Percentiles rank a stretch among this genome's conserved stretches.
phyloP scores from a whole-genome alignment of 805 yeast genomes.

The Saccharomycopsis vini region DNA sequence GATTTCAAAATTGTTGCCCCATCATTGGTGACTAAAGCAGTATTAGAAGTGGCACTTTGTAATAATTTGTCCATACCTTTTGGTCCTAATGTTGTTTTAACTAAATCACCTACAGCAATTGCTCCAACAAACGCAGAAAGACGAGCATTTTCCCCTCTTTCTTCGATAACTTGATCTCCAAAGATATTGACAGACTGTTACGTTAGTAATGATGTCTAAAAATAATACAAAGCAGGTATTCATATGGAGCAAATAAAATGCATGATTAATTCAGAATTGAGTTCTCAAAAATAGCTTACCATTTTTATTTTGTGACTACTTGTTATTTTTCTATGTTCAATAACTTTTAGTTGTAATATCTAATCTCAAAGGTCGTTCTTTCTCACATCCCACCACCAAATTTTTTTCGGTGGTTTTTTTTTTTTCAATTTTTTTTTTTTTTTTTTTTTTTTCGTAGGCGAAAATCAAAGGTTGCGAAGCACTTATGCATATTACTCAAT shows the following conservation, averaged over 20 bases:
- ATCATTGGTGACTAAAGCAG: conserved; percentile 83
- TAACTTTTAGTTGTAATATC: too few species aligned
- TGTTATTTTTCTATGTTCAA: too few species aligned
- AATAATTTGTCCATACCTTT: conserved; percentile 97
- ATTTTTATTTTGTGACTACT: too few species aligned
- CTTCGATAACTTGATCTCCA: conserved; percentile 96
- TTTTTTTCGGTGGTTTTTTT: too few species aligned
- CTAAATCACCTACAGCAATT: conserved; percentile 97
- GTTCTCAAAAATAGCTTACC: background rate
- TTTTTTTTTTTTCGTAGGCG: too few species aligned
- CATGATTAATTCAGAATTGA: background rate
- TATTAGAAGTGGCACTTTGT: conserved; percentile 76
- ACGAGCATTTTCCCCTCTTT: conserved; percentile 97
- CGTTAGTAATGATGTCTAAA: conserved; percentile 4
- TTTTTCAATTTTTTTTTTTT: too few species aligned
- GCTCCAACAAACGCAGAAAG: conserved; percentile 97
- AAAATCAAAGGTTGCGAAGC: too few species aligned
- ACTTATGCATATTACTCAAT: too few species aligned
- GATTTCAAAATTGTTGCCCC: conserved; percentile 86
- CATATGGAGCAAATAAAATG: background rate
- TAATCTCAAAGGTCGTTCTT: too few species aligned
- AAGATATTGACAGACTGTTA: conserved; percentile 76
- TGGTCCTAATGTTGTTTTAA: conserved; percentile 84
- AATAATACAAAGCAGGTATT: background rate
- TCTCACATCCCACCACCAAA: too few species aligned